A percentile compares a stretch with the other conserved stretches of the same genome.
Evolutionary conservation across 495 filamentous ascomycete genomes (phyloP).

Genomic region (Annulohypoxylon stygium): DNA sequence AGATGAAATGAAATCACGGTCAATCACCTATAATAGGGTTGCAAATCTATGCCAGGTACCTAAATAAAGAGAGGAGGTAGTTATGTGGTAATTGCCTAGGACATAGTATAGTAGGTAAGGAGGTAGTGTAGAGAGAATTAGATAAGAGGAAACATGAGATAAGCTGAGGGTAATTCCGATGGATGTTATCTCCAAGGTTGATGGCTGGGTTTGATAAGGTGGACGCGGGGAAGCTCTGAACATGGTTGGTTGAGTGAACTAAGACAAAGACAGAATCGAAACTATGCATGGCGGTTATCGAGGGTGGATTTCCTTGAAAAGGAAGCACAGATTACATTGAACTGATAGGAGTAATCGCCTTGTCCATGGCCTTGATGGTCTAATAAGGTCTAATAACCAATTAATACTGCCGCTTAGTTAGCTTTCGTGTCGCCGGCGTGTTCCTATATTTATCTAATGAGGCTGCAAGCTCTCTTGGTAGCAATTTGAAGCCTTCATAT

Average conservation of each 20-base stretch:
- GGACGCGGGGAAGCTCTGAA: conserved; percentile 23
- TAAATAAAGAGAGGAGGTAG: conserved; percentile 8
- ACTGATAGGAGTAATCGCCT: neutral
- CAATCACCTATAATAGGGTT: neutral
- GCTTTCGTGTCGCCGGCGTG: neutral
- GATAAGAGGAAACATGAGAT: conserved; percentile 21
- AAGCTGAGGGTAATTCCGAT: conserved; percentile 25
- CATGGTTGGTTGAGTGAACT: conserved; percentile 19
- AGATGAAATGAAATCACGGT: conserved; percentile 3
- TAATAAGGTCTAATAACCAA: conserved; percentile 20
- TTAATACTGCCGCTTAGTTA: conserved; percentile 19
- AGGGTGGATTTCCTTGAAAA: conserved; percentile 16
- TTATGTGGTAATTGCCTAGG: neutral
- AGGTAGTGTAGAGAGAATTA: conserved; percentile 13
- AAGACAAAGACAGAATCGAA: conserved; percentile 10
- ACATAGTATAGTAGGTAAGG: neutral
- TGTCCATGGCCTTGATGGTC: conserved; percentile 11
- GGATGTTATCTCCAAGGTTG: conserved; percentile 18
- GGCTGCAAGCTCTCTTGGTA: neutral
- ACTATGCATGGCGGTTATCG: conserved; percentile 14
- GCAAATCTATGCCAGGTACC: no score
- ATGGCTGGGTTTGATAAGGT: conserved; percentile 25
- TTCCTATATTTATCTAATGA: conserved; percentile 22
- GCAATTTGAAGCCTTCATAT: conserved; percentile 9
- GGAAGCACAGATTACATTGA: conserved; percentile 25